A percentile compares a stretch with the other conserved stretches of the same genome.
Conservation (phyloP, 2,329 filamentous ascomycete species). For the Aspergillus unguis region DNA sequence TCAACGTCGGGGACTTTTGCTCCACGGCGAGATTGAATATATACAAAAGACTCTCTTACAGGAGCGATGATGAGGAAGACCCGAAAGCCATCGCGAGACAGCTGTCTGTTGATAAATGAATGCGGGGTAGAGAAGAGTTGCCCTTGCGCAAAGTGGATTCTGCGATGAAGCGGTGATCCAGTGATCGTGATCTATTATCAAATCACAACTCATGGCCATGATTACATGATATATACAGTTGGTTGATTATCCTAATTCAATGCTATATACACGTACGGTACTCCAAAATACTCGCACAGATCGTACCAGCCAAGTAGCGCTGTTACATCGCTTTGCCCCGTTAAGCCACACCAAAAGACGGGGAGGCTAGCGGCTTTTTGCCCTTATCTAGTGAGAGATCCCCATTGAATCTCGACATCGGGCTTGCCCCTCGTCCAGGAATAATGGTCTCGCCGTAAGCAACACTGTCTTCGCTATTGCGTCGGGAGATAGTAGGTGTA, state of each 20-base stretch:
- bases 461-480: constrained; percentile 41
- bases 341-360: constrained; percentile 22
- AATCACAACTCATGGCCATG: not conserved
- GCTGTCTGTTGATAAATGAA: constrained; percentile 10
- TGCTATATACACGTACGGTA: too few species aligned
- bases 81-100: not conserved
- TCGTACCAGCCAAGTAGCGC: not conserved
- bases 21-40: not conserved
- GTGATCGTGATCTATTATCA: constrained; percentile 2
- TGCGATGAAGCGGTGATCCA: constrained; percentile 3
- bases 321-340: constrained; percentile 6
- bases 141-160: constrained; percentile 5
- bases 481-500: constrained; percentile 38
- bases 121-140: constrained; percentile 28
- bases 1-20: constrained; percentile 2
- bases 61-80: not conserved
- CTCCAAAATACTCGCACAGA: not conserved
- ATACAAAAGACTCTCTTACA: not conserved
- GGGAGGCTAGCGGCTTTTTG: constrained; percentile 14
- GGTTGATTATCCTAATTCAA: too few species aligned
- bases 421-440: constrained; percentile 25
- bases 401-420: constrained; percentile 28
- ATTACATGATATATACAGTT: not conserved
- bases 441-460: constrained; percentile 30
- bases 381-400: constrained; percentile 20